Evolutionary conservation across 2,329 filamentous ascomycete genomes (phyloP), one percentile per base, ranked within the genome.

Genomic region (Coccinonectria pachysandricola): DNA sequence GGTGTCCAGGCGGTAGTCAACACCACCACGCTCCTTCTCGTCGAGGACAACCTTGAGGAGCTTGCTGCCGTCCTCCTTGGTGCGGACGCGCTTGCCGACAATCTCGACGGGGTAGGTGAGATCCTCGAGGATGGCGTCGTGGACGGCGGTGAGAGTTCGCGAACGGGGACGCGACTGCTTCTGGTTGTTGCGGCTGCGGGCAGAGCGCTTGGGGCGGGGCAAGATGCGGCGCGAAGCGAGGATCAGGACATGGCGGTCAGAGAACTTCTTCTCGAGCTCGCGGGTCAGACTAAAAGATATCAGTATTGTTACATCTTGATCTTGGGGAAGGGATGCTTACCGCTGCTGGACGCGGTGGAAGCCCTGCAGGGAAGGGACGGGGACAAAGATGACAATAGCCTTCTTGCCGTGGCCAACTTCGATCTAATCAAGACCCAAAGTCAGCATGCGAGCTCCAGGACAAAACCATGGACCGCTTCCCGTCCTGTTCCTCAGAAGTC

Each of bases 251-350:
- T 98, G 91, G 68, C 91, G 91, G 77, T 98, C 91, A 46, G 91
- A 96, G 85, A 98, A 98, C 75, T 98, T 98, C 86, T 98, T 98
- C 82, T 98, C 91, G 60, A 98, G 87, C 77, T 98, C 91, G 70
- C 91, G 91, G 67, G 91, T 98, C 60, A 98, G 79, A 62, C 88
- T 96, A 32, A 4, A 15, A 1, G 3, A 5, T n/a, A n/a, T n/a
- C n/a, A n/a, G n/a, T n/a, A n/a, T n/a, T n/a, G n/a, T n/a, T n/a
- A n/a, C n/a, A n/a, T n/a, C n/a, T n/a, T n/a, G 2, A 10, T 6
- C 12, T 1, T 8, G 11, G 7, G 8, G 19, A 32, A 9, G 15
- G 24, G 23, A 24, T 42, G 65, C 79, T 68, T 87, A 96, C 88
- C 91, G 87, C 75, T 96, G 91, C 79, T 98, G 91, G 62, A 94